Evolutionary conservation across 495 filamentous ascomycete species (phyloP), one percentile per base, ranked within the genome.

Genomic region (Aspergillus bertholletiae): DNA sequence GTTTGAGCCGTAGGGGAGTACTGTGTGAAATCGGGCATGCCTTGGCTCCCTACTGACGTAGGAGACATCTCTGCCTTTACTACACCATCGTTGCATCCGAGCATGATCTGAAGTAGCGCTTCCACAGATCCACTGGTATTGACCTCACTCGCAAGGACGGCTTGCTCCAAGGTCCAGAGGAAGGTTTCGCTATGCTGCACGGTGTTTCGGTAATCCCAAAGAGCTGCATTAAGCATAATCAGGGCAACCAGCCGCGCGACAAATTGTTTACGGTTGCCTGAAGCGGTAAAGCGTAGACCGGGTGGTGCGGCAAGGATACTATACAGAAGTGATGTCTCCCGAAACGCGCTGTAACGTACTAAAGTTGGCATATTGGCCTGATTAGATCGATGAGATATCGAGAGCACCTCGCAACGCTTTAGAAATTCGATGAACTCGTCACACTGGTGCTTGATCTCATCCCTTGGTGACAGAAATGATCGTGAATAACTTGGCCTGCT

Each of bases 151-250:
- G 67, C 59, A 7, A 65, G 46, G 26, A 75, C 51, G 11, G 63
- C 47, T 23, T 64, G 57, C 21, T 70, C 58, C 7, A 73, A 51
- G 9, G 60, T 67, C 27, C 32, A 22, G n/a, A 76, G 61, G 49
- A 76, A 76, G 4, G 57, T 54, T 8, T 62, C 66, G 7, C 59
- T 64, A 7, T 61, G 59, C 7, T 30, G 43, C 0, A 60, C 48
- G 2, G 69, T 61, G 27, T 62, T 62, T 11, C 74, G 65, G 51
- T 76, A 75, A 54, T 76, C 70, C 71, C 72, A 76, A 6, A 75
- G 62, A 0, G 60, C 72, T 2, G 73, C 67, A 45, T 75, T 76
- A 21, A 75, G 51, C 54, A 68, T 70, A 15, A 74, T 66, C 8
- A 75, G 37, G 0, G 61, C 52, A 5, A 66, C 65, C 2, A 74